Percentiles rank a stretch among this genome's conserved stretches.
phyloP scores from a whole-genome alignment of 192 early-diverging fungal genomes.

The Coemansia sp. region DNA sequence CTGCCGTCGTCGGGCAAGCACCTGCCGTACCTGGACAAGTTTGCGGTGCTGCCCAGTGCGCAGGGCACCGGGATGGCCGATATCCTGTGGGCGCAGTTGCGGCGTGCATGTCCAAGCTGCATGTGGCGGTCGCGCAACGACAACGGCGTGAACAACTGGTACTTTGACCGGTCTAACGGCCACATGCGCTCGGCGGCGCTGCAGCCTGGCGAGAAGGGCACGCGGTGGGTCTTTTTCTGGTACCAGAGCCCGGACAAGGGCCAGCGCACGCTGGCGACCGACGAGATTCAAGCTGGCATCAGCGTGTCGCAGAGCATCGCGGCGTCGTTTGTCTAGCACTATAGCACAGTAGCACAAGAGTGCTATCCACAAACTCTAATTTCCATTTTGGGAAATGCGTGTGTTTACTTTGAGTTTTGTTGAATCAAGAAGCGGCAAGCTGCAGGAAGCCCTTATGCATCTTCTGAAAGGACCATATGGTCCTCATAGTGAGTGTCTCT shows the following conservation, averaged over 20 bases:
- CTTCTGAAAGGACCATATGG: no score
- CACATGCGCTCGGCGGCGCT: constrained; percentile 56
- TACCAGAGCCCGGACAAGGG: constrained; percentile 16
- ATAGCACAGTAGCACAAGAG: no score
- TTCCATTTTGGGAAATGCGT: no score
- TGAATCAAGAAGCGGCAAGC: no score
- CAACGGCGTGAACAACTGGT: constrained; percentile 96
- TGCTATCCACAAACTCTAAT: no score
- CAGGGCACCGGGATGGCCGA: constrained; percentile 95
- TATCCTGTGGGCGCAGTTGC: constrained; percentile 86
- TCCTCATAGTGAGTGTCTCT: no score
- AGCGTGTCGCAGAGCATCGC: constrained; percentile 55
- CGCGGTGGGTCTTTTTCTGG: constrained; percentile 91
- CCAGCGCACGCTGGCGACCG: constrained; percentile 11
- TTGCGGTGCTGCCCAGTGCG: constrained; percentile 77
- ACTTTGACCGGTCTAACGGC: constrained; percentile 90
- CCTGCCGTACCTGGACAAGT: constrained; percentile 84
- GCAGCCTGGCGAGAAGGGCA: constrained; percentile 25
- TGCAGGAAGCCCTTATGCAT: no score
- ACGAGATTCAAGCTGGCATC: constrained; percentile 51
- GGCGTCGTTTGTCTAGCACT: constrained; percentile 53
- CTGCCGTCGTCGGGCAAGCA: constrained; percentile 1
- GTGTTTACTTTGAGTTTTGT: no score
- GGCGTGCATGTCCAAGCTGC: constrained; percentile 62
- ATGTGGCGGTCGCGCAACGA: constrained; percentile 82